These are phyloP conservation scores for Clavispora phyllophila DNA, from an alignment of 805 yeast species.

Conservation along the genomic window DNA sequence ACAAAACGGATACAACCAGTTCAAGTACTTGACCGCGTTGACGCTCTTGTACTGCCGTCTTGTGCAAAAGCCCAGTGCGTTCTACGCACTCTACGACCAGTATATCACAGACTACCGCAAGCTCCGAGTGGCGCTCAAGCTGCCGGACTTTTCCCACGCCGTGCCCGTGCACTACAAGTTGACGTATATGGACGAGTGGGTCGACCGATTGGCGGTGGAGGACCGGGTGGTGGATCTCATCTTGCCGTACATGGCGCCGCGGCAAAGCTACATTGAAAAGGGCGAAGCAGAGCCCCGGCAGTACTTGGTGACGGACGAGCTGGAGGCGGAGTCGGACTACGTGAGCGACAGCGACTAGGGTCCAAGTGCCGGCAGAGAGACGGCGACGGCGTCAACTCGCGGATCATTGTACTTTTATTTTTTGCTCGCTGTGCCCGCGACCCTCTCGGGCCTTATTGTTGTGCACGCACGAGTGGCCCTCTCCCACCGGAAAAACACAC, in stretches of 20 bases:
- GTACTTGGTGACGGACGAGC: conserved; percentile 27
- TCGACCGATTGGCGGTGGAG: conserved; percentile 53
- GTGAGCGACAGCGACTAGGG: conserved; percentile 38
- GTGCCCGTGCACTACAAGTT: conserved; percentile 31
- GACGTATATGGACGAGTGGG: conserved; percentile 65
- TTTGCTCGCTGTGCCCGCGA: too few species aligned
- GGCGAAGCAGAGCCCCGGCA: conserved; percentile 37
- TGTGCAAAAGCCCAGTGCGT: conserved; percentile 31
- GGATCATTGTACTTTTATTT: too few species aligned
- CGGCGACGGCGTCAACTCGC: too few species aligned
- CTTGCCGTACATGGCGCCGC: conserved; percentile 53
- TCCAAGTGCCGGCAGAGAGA: too few species aligned
- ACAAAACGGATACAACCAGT: conserved; percentile 50
- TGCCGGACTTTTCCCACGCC: conserved; percentile 20
- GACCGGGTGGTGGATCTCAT: conserved; percentile 69
- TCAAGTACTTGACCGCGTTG: conserved; percentile 72
- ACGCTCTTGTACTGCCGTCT: conserved; percentile 61
- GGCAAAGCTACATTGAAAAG: conserved; percentile 38
- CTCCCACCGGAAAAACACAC: too few species aligned
- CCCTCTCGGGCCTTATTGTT: too few species aligned
- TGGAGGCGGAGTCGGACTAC: conserved; percentile 19
- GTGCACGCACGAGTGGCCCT: too few species aligned
- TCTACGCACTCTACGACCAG: conserved; percentile 50
- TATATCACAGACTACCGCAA: conserved; percentile 64
- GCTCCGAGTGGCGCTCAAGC: conserved; percentile 39